A percentile compares a stretch with the other conserved stretches of the same genome.
Conservation (phyloP, 2,329 filamentous ascomycete genomes). For the Stemphylium vesicarium region DNA sequence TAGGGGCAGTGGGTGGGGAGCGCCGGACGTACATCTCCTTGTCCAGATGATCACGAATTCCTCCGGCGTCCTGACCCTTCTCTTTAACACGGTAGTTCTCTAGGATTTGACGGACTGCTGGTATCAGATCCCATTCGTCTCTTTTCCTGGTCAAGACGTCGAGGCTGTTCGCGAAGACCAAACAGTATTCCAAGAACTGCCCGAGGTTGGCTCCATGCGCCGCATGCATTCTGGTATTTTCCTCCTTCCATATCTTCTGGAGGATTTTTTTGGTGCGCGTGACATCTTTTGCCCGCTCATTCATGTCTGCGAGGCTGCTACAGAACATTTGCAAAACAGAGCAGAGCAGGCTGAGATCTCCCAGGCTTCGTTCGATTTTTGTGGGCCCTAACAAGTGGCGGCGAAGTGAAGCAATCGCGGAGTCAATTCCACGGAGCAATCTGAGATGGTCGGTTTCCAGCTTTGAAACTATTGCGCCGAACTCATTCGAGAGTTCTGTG, state of each 20-base stretch:
- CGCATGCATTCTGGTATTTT: constrained; percentile 28
- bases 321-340: constrained; percentile 31
- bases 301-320: constrained; percentile 28
- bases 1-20: constrained; percentile 20
- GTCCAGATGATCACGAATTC: constrained; percentile 27
- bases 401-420: constrained; percentile 22
- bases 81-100: constrained; percentile 28
- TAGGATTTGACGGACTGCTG: constrained; percentile 26
- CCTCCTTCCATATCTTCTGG: constrained; percentile 33
- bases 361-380: constrained; percentile 9
- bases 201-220: constrained; percentile 25
- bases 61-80: constrained; percentile 19
- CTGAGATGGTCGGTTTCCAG: constrained; percentile 23
- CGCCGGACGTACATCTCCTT: constrained; percentile 35
- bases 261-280: constrained; percentile 2
- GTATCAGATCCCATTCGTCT: constrained; percentile 22
- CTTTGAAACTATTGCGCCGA: constrained; percentile 19
- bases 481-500: constrained; percentile 18
- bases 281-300: constrained; percentile 27
- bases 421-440: constrained; percentile 25
- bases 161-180: constrained; percentile 29
- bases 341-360: constrained; percentile 35
- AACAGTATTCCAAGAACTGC: constrained; percentile 28
- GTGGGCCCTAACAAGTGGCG: constrained; percentile 16
- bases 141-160: constrained; percentile 22